Evolutionary conservation across 192 early-diverging fungal genomes (phyloP).

Genomic region (Bifiguratus adelaidae): DNA sequence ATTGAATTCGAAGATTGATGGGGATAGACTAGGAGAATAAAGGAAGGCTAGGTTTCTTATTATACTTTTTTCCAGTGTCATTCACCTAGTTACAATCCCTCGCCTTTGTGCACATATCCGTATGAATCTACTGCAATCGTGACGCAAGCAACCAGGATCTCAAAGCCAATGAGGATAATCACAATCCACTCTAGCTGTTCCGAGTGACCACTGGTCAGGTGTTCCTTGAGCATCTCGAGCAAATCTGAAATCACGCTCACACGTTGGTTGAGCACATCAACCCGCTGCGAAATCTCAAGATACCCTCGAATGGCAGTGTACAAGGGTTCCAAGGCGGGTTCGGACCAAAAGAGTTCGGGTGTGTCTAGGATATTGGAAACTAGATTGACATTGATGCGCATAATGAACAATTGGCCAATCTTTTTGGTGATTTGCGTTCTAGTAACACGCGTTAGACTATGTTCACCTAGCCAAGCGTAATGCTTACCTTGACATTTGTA

Average conservation of each 20-base stretch:
- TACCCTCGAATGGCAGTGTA: conserved; percentile 75
- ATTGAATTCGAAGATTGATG: conserved; percentile 60
- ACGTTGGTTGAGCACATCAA: conserved; percentile 87
- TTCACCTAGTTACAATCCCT: too few relatives aligned
- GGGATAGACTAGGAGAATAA: too few relatives aligned
- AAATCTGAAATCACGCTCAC: conserved; percentile 87
- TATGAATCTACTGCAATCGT: conserved; percentile 63
- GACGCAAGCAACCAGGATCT: conserved; percentile 65
- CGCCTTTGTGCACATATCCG: conserved; percentile 21
- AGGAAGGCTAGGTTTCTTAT: too few relatives aligned
- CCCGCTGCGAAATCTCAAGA: conserved; percentile 75
- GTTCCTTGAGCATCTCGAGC: conserved; percentile 92
- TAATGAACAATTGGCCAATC: conserved; percentile 90
- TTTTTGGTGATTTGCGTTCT: conserved; percentile 89
- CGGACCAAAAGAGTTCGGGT: conserved; percentile 90
- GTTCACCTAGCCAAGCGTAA: neutral
- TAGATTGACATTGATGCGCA: conserved; percentile 84
- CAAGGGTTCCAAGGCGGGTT: conserved; percentile 68
- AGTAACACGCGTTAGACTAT: neutral
- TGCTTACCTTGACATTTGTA: conserved; percentile 67
- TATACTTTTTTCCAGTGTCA: too few relatives aligned
- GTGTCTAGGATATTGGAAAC: conserved; percentile 84
- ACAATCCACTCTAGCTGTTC: conserved; percentile 95
- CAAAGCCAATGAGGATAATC: conserved; percentile 82
- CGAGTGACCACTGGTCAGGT: conserved; percentile 81